Evolutionary conservation across 768 basidiomycete genomes (phyloP).

Genomic region (Pholiota conissans): DNA sequence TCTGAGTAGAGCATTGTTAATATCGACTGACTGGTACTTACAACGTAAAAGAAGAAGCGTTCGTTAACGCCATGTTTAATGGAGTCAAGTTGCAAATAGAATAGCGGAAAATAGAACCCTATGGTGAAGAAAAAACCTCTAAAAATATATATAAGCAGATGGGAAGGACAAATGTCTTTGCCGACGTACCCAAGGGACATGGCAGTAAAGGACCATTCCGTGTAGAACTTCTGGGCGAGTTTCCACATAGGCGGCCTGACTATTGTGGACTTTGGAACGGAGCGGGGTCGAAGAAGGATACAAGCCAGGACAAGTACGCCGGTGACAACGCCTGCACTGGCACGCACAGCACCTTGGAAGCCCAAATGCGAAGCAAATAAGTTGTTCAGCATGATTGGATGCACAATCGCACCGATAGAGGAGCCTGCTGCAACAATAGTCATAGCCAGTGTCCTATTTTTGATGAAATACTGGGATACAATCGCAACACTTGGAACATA

Average conservation of each 20-base stretch:
- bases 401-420: constrained; percentile 34
- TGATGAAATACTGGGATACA: constrained; percentile 45
- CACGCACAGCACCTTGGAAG: constrained; percentile 46
- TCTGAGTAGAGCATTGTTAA: too few species aligned
- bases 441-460: constrained; percentile 46
- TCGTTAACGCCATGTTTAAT: constrained; percentile 7
- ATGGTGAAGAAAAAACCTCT: constrained; percentile 3
- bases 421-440: constrained; percentile 29
- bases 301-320: constrained; percentile 38
- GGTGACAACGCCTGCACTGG: constrained; percentile 36
- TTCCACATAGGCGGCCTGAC: background rate
- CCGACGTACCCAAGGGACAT: background rate
- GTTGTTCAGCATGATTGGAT: constrained; percentile 55
- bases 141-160: background rate
- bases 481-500: constrained; percentile 45
- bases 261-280: background rate
- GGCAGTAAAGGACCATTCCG: constrained; percentile 1
- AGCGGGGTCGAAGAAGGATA: constrained; percentile 32
- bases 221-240: background rate
- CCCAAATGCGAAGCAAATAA: constrained; percentile 37
- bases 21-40: too few species aligned
- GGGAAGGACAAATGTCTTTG: background rate
- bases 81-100: constrained; percentile 8
- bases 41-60: constrained; percentile 3
- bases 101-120: constrained; percentile 4